Evolutionary conservation across 129 eudicot genomes (phyloP), one percentile per base, ranked within the genome.

Genomic region (Flaveria robusta): DNA sequence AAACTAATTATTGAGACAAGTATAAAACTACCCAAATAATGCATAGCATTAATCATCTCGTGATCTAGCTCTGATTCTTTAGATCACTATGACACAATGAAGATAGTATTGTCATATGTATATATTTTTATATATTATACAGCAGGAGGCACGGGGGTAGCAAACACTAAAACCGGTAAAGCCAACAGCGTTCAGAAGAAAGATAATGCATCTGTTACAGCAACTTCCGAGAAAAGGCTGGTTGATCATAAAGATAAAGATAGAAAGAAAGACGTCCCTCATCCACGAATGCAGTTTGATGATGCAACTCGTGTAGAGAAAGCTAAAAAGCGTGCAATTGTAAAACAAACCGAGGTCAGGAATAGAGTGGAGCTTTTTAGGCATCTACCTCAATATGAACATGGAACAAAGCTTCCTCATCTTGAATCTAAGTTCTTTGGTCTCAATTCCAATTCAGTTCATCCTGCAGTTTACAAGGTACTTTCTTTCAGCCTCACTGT

Each of bases 271-370:
- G 99, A 91, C 64, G 87, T 83, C 34, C 99, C 99, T 63, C 94
- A 89, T 75, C 97, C 97, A n/a, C 94, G 99, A 34, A 86, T 95
- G 97, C 99, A 95, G 79, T 95, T 95, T 75, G 99, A 91, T 81
- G 99, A 95, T 79, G 77, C 81, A 81, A 89, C 82, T 13, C 86
- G 96, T 64, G 97, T 95, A 42, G 99, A 95, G 82, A 95, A 95
- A 84, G 97, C 99, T 64, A 95, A 95, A 82, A 95, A 91, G 76
- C 89, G 97, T 39, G 94, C 97, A 18, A 90, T 95, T 0, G 99
- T 95, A 4, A 91, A 95, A 78, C 96, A 89, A 86, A 87, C 89
- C 12, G 99, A 95, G 72, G 97, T 90, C 58, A 85, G 87, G 84
- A 95, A 89, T 76, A 74, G 92, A 64, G 99, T 95, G 39, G 99